Conservation (phyloP, 495 filamentous ascomycete genomes). For the Collariella sp. region DNA sequence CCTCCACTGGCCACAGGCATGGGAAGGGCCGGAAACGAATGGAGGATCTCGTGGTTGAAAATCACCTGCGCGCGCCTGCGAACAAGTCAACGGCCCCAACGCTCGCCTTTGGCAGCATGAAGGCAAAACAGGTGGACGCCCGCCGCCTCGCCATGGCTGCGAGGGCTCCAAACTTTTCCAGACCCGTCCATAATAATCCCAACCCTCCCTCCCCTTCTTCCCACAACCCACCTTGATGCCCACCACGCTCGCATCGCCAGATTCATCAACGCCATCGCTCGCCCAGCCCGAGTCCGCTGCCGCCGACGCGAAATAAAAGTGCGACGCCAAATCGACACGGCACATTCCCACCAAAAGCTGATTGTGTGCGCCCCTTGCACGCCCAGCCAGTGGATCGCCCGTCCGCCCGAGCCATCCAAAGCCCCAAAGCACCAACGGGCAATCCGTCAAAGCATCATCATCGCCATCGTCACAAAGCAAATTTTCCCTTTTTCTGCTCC, state of each 20-base stretch:
- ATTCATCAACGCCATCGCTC: constrained; percentile 16
- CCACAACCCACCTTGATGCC: constrained; percentile 21
- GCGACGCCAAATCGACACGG: constrained; percentile 26
- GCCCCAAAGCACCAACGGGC: constrained; percentile 15
- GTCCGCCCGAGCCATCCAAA: constrained; percentile 16
- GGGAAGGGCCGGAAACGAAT: neutral
- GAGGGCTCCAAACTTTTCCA: constrained; percentile 30
- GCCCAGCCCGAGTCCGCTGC: constrained; percentile 13
- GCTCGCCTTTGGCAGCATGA: constrained; percentile 32
- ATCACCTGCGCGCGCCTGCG: constrained; percentile 20
- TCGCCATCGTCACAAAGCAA: constrained; percentile 17
- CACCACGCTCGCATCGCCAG: constrained; percentile 22
- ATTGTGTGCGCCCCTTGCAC: constrained; percentile 19
- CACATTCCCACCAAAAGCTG: constrained; percentile 22
- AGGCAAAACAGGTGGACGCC: constrained; percentile 34
- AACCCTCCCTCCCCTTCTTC: constrained; percentile 6
- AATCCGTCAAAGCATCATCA: constrained; percentile 6
- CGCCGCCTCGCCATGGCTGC: constrained; percentile 29
- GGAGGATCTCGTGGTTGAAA: neutral
- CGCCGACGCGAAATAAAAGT: constrained; percentile 31
- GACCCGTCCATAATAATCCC: constrained; percentile 12
- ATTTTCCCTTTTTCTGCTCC: constrained; percentile 11
- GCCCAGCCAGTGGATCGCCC: constrained; percentile 25
- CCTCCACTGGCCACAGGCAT: neutral
- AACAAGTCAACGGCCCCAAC: constrained; percentile 31